Conservation (phyloP, 2,329 filamentous ascomycete species). For the Epichloe baconii region DNA sequence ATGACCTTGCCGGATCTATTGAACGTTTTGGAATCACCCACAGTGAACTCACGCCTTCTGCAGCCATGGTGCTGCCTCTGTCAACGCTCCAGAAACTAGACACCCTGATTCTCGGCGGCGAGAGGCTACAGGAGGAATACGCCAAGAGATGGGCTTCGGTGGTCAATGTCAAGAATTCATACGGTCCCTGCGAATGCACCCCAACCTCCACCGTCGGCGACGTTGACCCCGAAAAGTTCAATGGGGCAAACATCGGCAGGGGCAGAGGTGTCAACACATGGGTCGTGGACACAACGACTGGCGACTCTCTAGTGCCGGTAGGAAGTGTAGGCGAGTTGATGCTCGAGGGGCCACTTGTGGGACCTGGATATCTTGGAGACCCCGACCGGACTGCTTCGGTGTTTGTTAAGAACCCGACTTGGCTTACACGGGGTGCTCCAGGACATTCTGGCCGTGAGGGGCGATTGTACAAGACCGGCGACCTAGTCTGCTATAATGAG, state of each 20-base stretch:
- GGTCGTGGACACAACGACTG: constrained; percentile 5
- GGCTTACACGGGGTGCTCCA: constrained; percentile 15
- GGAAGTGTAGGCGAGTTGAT: constrained; percentile 7
- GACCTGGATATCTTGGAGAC: constrained; percentile 8
- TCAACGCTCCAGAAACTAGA: neutral
- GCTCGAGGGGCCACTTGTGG: constrained; percentile 8
- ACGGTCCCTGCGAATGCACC: constrained; percentile 3
- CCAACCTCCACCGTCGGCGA: constrained; percentile 5
- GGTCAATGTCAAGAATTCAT: constrained; percentile 3
- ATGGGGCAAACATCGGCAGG: constrained; percentile 10
- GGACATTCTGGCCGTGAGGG: constrained; percentile 3
- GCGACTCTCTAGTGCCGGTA: constrained; percentile 3
- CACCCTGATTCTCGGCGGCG: constrained; percentile 3
- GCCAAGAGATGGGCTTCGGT: neutral
- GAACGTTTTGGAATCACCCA: neutral
- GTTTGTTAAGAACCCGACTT: constrained; percentile 17
- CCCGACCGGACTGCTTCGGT: constrained; percentile 5
- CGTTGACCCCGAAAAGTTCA: constrained; percentile 11
- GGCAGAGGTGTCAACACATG: constrained; percentile 6
- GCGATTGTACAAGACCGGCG: constrained; percentile 22
- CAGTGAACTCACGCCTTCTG: constrained; percentile 2
- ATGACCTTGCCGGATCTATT: constrained; percentile 1
- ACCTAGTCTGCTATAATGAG: constrained; percentile 18
- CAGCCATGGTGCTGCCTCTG: neutral
- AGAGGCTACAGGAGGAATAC: neutral